Conservation (phyloP, 768 basidiomycete genomes). For the Hirschioporus abietinus region DNA sequence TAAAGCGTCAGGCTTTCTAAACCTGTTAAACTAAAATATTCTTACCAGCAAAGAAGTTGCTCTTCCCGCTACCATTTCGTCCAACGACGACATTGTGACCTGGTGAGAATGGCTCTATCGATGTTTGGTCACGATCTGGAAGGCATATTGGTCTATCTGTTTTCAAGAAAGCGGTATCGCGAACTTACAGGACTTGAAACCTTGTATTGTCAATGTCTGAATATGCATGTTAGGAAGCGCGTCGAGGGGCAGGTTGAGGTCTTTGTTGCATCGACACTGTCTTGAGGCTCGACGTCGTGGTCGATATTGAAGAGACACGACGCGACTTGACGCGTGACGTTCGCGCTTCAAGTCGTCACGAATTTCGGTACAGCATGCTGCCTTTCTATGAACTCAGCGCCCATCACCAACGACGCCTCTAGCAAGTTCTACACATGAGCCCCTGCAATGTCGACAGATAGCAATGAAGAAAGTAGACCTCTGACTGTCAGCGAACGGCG, state of each 20-base stretch:
- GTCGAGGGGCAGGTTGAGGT: too few relatives aligned
- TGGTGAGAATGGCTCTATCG: conserved; percentile 92
- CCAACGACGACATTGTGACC: conserved; percentile 96
- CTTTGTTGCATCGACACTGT: too few relatives aligned
- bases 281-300: too few relatives aligned
- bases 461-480: background rate
- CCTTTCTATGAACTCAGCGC: background rate
- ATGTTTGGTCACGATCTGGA: conserved; percentile 79
- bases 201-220: conserved; percentile 86
- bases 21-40: background rate
- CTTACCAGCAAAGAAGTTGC: conserved; percentile 95
- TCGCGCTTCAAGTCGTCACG: too few relatives aligned
- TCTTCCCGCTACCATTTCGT: conserved; percentile 96
- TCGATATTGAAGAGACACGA: background rate
- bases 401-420: background rate
- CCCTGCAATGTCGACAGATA: background rate
- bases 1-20: background rate
- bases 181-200: conserved; percentile 96
- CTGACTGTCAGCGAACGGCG: background rate
- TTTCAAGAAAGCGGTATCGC: conserved; percentile 7
- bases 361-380: background rate
- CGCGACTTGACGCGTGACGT: background rate
- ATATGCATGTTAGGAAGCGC: conserved; percentile 54
- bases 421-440: background rate
- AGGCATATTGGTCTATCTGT: conserved; percentile 8